Evolutionary conservation across 495 filamentous ascomycete species (phyloP), one percentile per base, ranked within the genome.

Genomic region (Penicillium alfredii): DNA sequence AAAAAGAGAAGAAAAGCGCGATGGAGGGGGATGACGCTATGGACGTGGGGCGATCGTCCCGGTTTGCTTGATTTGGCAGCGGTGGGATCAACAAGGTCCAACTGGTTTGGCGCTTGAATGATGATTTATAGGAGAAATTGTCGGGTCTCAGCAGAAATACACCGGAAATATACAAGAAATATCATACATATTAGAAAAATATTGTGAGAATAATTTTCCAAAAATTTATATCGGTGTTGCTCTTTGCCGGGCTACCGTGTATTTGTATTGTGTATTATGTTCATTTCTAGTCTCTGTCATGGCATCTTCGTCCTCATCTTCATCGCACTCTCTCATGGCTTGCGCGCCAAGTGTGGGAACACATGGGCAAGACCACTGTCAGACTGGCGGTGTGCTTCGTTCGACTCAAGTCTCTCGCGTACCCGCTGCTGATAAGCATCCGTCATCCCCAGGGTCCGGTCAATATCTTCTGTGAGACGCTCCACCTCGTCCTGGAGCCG

Each of bases 381-480:
- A 8, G 31, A 24, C 26, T 32, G 35, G 39, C 40, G 35, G 27
- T 31, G 30, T 30, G 40, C 14, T 6, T 24, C 22, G 30, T 35
- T 19, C 26, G 29, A 25, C 26, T 44, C 56, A 25, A 77, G 41
- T 16, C 60, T 48, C 27, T 63, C 49, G 19, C 60, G 57, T 4
- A 74, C 56, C 25, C 62, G 51, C 18, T 64, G 44, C 22, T 63
- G 45, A 47, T 76, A 72, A 9, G 63, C 58, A 33, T 65, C 58
- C 5, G 69, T 67, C 13, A 77, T 40, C 6, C 59, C 62, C 30
- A 80, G 49, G 10, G 68, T 64, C 27, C 61, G 61, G 36, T 76
- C 74, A 14, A 80, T 51, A 35, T 78, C 74, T 29, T 60, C 52
- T 1, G 75, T 72, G 10, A 80, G 46, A 10, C 68, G 67, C 6